phyloP scores from a whole-genome alignment of 495 filamentous ascomycete species.

The Hypoxylon rickii region DNA sequence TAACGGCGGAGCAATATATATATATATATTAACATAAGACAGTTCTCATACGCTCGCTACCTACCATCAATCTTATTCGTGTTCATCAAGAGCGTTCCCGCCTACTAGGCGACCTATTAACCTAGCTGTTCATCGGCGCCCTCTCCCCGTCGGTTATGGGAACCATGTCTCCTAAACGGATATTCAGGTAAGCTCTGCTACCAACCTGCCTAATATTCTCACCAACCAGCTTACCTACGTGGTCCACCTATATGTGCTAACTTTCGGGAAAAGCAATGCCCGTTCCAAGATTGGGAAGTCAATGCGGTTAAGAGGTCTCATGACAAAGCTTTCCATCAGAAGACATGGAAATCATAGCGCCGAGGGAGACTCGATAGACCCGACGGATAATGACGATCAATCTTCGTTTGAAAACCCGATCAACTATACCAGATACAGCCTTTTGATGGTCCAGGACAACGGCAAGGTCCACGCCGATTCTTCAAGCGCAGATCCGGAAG shows the following conservation, averaged over 20 bases:
- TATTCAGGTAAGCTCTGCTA: conserved; percentile 23
- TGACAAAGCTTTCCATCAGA: conserved; percentile 19
- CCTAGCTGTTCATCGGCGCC: no score
- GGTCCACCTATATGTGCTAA: no score
- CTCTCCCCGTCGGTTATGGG: conserved; percentile 19
- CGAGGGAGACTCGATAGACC: conserved; percentile 1
- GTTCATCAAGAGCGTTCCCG: no score
- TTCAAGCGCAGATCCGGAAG: background rate
- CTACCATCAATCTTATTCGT: no score
- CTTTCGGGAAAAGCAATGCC: conserved; percentile 27
- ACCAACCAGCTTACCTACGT: no score
- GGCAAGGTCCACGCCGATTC: background rate
- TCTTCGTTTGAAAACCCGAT: conserved; percentile 17
- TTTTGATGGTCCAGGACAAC: no score
- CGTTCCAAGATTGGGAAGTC: conserved; percentile 15
- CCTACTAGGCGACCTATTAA: no score
- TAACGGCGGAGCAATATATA: no score
- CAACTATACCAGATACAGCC: conserved; percentile 6
- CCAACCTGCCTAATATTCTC: no score
- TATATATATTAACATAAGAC: no score
- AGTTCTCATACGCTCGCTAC: no score
- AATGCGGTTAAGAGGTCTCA: conserved; percentile 3
- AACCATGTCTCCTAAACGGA: conserved; percentile 17
- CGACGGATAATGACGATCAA: conserved; percentile 17
- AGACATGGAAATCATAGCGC: background rate